Evolutionary conservation across 139 green algal species (phyloP), one percentile per base, ranked within the genome.

Genomic region (Chlorella sp.): DNA sequence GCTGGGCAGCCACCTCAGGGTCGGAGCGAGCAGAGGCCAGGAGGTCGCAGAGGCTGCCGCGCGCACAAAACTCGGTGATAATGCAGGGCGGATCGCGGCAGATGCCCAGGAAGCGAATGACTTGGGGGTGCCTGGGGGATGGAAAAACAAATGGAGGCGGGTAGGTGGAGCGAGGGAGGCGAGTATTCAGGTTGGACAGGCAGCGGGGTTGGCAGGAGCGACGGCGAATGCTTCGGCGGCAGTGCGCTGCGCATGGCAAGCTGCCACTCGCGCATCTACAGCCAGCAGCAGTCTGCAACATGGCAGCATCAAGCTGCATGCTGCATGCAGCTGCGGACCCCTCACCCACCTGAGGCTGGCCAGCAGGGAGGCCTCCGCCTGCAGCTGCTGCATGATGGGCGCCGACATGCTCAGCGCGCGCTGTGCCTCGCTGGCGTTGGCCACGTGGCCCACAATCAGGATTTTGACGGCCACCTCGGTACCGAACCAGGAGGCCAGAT

Each of bases 391-490:
- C 67, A 74, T 36, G 3, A 38, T 38, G 15, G 41, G 67, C 17
- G 36, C 34, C 32, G 67, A 38, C 32, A 74, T n/a, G 67, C 32
- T 47, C 63, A 69, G 26, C 26, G 63, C 63, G 63, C 63, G 63
- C 63, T 69, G 63, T 28, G 63, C 63, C 63, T 69, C 30, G 63
- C 63, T 69, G 25, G 32, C 30, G 67, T 18, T 44, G 67, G 34
- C 67, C 32, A 23, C 18, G 32, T 38, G 32, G 32, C 67, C 67
- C 16, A 74, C 17, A 0, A 74, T 36, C 34, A 74, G 67, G 9
- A 74, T 38, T n/a, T 74, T 74, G 15, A 39, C 67, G 9, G 67
- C 67, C 67, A 74, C 67, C 67, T 47, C 67, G 16, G 67, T 74
- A 16, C 41, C 67, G 17, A 47, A 38, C 67, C 67, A 74, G 18